Base-by-base conservation (phyloP, 352 stramenopile species). In the Thalassiosira exigua region DNA sequence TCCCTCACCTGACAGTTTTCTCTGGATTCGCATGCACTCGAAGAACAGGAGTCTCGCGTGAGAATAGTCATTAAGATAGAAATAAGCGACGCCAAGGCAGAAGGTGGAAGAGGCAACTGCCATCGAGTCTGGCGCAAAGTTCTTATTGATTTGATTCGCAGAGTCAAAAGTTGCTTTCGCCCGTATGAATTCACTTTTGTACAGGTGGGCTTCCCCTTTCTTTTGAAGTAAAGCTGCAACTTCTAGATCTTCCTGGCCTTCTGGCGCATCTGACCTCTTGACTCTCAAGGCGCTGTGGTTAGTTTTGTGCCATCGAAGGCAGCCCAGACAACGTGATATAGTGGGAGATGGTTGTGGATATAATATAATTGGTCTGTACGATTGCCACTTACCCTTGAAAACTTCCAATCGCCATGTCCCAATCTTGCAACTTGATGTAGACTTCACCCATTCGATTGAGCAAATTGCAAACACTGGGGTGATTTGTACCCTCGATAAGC, bases 331-430 rank as follows among this genome's bases (percentile, higher is more conserved):
- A n/a, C n/a, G n/a, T n/a, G n/a, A n/a, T n/a, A n/a, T n/a, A n/a
- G n/a, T n/a, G n/a, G n/a, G n/a, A n/a, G n/a, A n/a, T n/a, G n/a
- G n/a, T n/a, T n/a, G n/a, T n/a, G n/a, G n/a, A n/a, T n/a, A 50
- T 11, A 61, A 61, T 27, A n/a, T n/a, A n/a, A n/a, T n/a, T n/a
- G n/a, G n/a, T n/a, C n/a, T n/a, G n/a, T n/a, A n/a, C n/a, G 32
- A 44, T 44, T 44, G 36, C 36, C 36, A 14, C 36, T 78, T 54
- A 85, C 78, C 77, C 81, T 69, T 88, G 73, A 59, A 87, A 87
- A 33, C 78, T 85, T 21, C 79, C 82, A 21, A 85, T 75, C 26
- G 82, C 69, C 79, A 86, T 86, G 42, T 89, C 82, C 66, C 75
- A 89, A 52, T 89, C 82, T 66, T 85, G 69, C 39, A 86, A 51